phyloP scores from a whole-genome alignment of 495 filamentous ascomycete genomes.

The Corynascus novoguineensis region DNA sequence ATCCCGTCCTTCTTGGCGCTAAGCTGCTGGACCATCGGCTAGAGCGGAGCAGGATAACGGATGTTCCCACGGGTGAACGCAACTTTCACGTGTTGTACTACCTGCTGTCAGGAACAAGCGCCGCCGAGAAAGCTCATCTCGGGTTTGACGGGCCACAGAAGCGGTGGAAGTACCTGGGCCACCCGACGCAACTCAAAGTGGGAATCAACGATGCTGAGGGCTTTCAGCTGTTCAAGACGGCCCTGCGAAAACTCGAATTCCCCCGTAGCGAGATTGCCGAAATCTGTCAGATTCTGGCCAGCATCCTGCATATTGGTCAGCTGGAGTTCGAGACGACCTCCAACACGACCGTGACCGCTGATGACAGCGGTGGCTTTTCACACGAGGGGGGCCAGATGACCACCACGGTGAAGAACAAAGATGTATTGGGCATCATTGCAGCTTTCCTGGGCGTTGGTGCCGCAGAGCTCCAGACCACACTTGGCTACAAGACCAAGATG shows the following conservation, averaged over 20 bases:
- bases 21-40: slow-evolving; percentile 91
- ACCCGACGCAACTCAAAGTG: slow-evolving; percentile 93
- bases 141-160: slow-evolving; percentile 71
- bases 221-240: slow-evolving; percentile 96
- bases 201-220: slow-evolving; percentile 93
- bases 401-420: slow-evolving; percentile 88
- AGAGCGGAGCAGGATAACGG: slow-evolving; percentile 82
- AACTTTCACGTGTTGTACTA: slow-evolving; percentile 97
- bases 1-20: slow-evolving; percentile 80
- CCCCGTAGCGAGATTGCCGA: slow-evolving; percentile 89
- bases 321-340: slow-evolving; percentile 81
- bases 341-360: slow-evolving; percentile 67
- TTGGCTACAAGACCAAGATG: slow-evolving; percentile 94
- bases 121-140: slow-evolving; percentile 82
- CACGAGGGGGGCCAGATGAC: slow-evolving; percentile 85
- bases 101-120: slow-evolving; percentile 83
- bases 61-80: slow-evolving; percentile 88
- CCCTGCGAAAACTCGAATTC: slow-evolving; percentile 88
- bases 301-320: slow-evolving; percentile 91
- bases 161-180: slow-evolving; percentile 92
- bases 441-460: slow-evolving; percentile 83
- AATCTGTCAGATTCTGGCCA: slow-evolving; percentile 87
- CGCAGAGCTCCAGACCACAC: slow-evolving; percentile 73
- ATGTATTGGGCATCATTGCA: slow-evolving; percentile 76
- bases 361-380: slow-evolving; percentile 93